Percentiles rank a stretch among this genome's conserved stretches.
phyloP scores from a whole-genome alignment of 768 basidiomycete species.

The Tulasnella sp. region DNA sequence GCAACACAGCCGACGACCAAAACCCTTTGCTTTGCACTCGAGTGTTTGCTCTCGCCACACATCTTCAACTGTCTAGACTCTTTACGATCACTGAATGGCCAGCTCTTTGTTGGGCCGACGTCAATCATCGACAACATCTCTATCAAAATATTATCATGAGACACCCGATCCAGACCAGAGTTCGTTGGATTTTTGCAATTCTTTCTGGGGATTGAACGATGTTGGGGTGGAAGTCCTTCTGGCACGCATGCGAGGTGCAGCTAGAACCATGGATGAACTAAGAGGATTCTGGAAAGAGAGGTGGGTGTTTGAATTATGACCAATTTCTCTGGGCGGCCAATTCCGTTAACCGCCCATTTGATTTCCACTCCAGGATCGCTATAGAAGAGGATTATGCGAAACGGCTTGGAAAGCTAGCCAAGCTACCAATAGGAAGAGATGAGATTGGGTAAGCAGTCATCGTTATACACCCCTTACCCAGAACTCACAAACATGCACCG shows the following conservation, averaged over 20 bases:
- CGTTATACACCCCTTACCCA: not conserved
- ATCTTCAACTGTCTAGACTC: too few species aligned
- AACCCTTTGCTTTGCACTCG: too few species aligned
- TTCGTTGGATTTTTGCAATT: constrained; percentile 84
- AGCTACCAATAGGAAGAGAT: constrained; percentile 63
- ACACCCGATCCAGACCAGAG: constrained; percentile 24
- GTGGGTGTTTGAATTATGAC: constrained; percentile 33
- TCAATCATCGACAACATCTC: constrained; percentile 68
- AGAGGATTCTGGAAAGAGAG: constrained; percentile 86
- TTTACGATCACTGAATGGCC: not conserved
- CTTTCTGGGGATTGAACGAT: constrained; percentile 86
- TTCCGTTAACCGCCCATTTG: not conserved
- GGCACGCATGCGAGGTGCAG: constrained; percentile 74
- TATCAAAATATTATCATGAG: constrained; percentile 15
- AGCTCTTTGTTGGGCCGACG: constrained; percentile 53
- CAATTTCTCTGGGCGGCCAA: not conserved
- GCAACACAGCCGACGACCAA: too few species aligned
- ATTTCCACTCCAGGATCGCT: constrained; percentile 40
- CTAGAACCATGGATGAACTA: constrained; percentile 79
- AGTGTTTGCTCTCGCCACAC: too few species aligned
- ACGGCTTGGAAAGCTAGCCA: constrained; percentile 64
- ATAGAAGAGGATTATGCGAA: constrained; percentile 97
- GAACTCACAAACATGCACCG: not conserved
- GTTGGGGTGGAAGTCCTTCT: constrained; percentile 84
- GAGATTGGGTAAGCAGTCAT: constrained; percentile 71